phyloP scores from a whole-genome alignment of 306 rosid genomes.

The Pyrus pyrifolia region DNA sequence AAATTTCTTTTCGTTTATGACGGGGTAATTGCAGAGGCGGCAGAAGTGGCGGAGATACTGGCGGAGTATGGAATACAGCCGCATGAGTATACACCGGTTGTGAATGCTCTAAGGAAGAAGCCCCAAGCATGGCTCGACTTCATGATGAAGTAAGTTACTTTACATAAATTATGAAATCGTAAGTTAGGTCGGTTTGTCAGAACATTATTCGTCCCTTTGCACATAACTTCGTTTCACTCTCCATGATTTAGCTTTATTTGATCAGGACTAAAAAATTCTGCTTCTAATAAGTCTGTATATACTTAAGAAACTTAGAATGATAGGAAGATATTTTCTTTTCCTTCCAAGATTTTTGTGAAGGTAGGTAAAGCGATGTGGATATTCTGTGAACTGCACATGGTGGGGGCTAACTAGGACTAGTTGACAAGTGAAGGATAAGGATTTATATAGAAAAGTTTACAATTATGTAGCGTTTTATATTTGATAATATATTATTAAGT shows the following conservation, averaged over 20 bases:
- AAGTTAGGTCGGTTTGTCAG: background rate
- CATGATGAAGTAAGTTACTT: conserved; percentile 80
- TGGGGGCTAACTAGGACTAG: background rate
- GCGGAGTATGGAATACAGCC: conserved; percentile 66
- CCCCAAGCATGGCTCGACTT: conserved; percentile 96
- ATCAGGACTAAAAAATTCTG: no score
- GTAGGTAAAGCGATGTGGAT: background rate
- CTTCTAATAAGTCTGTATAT: background rate
- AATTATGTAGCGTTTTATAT: no score
- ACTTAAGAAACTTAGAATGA: background rate
- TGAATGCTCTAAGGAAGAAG: conserved; percentile 62
- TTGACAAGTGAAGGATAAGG: background rate
- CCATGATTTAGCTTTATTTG: no score
- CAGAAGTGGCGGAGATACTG: conserved; percentile 75
- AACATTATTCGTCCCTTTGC: background rate
- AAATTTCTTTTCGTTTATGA: background rate
- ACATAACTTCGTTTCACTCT: no score
- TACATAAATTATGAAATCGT: background rate
- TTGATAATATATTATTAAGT: no score
- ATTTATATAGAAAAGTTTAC: no score
- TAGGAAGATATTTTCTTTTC: background rate
- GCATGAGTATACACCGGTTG: conserved; percentile 78
- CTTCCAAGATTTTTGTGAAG: background rate
- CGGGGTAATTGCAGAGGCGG: conserved; percentile 50
- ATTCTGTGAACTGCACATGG: background rate